A percentile compares a stretch with the other conserved stretches of the same genome.
Conservation (phyloP, 2,329 filamentous ascomycete species). For the Kalmusia sp. region DNA sequence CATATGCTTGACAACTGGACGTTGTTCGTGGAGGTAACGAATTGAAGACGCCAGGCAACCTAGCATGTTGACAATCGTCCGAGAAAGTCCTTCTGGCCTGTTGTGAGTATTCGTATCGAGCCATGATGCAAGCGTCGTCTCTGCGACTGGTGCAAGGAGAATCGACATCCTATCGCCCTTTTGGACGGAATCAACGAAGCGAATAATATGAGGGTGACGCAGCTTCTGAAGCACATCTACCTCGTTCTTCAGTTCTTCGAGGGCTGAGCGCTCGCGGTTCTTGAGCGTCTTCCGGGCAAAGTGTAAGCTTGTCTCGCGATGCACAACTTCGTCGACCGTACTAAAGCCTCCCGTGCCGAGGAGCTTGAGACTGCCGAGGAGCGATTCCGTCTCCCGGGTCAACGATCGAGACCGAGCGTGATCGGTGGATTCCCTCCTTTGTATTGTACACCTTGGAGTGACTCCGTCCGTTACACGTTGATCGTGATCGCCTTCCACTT, state of each 20-base stretch:
- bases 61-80: slow-evolving; percentile 41
- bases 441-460: too few species aligned
- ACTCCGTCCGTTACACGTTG: not conserved
- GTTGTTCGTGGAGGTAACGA: slow-evolving; percentile 45
- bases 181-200: slow-evolving; percentile 45
- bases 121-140: slow-evolving; percentile 45
- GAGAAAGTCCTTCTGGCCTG: slow-evolving; percentile 29
- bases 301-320: slow-evolving; percentile 41
- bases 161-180: slow-evolving; percentile 47
- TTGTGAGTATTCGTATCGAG: slow-evolving; percentile 30
- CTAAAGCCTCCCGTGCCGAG: slow-evolving; percentile 46
- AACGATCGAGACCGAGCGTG: not conserved
- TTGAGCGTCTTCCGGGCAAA: slow-evolving; percentile 47
- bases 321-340: slow-evolving; percentile 46
- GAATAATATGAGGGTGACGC: slow-evolving; percentile 48
- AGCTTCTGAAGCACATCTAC: slow-evolving; percentile 46
- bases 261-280: slow-evolving; percentile 39
- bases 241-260: slow-evolving; percentile 44
- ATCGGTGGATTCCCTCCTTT: not conserved
- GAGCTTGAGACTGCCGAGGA: slow-evolving; percentile 36
- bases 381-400: not conserved
- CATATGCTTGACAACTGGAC: slow-evolving; percentile 45
- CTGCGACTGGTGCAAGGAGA: slow-evolving; percentile 45
- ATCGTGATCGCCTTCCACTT: not conserved
- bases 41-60: slow-evolving; percentile 45